Base-by-base conservation (phyloP, 2,329 filamentous ascomycete species). In the Hymenoscyphus fraxineus region DNA sequence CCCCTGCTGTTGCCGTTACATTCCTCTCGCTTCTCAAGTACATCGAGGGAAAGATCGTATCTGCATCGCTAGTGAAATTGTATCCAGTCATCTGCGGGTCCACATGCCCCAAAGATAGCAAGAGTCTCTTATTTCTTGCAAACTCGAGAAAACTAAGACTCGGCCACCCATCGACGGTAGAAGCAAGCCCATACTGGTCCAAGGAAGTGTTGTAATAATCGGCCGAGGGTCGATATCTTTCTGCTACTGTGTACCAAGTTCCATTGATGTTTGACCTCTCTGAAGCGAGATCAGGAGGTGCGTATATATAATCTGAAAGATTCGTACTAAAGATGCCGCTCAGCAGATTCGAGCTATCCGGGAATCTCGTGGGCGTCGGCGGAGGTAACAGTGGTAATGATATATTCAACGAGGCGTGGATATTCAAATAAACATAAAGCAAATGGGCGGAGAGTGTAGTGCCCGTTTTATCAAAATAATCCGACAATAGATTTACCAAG, bases 81-180 rank as follows among this genome's bases (percentile, higher is more conserved):
- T 89, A 89, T 2, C 69, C 73, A 10, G 72, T 67, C 78, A 89
- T 82, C 63, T 88, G 83, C 1, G 83, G 75, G 71, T 87, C 86
- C 5, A 88, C 73, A 0, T 73, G 77, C 1, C 86, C 86, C 72
- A 84, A 86, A 44, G 81, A 80, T 9, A 84, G 73, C 1, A 89
- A 70, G 1, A 89, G 69, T 39, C 87, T 79, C 67, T 81, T 81
- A n/a, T 79, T 78, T 58, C 80, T 76, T 1, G 78, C 77, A 56
- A 88, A 79, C 68, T 86, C 83, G 40, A 88, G 74, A 68, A 81
- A 86, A 22, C 80, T 79, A 68, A 85, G 82, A n/a, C 81, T 83
- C 0, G 87, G 87, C 87, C 87, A 90, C 12, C 87, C 87, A 74
- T 87, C 80, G 0, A 78, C 72, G 0, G 86, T 88, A 22, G 78